phyloP scores from a whole-genome alignment of 768 basidiomycete genomes.

The Hygrocybe punicea region DNA sequence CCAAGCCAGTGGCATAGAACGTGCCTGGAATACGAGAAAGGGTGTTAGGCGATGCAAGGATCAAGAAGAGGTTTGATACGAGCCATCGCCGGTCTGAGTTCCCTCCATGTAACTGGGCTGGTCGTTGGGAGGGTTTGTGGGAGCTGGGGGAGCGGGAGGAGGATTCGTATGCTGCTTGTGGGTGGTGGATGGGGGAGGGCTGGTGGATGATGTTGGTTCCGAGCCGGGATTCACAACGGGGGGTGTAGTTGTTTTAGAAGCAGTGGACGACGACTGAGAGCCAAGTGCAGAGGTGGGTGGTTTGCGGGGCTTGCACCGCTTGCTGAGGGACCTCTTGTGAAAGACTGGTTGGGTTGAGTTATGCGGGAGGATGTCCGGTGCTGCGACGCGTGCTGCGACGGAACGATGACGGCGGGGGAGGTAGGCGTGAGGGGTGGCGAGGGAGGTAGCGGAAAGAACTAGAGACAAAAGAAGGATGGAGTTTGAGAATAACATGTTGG shows the following conservation, averaged over 20 bases:
- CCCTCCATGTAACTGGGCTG: conserved; percentile 42
- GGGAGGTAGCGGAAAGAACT: conserved; percentile 39
- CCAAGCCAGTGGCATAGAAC: conserved; percentile 57
- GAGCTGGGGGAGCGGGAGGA: background rate
- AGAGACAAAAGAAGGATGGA: conserved; percentile 42
- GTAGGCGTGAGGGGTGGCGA: conserved; percentile 38
- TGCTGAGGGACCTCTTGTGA: conserved; percentile 32
- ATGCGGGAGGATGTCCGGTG: conserved; percentile 26
- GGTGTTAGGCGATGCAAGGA: no score
- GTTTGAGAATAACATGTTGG: conserved; percentile 42
- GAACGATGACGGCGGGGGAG: conserved; percentile 40
- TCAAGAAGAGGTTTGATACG: background rate
- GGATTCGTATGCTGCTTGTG: conserved; percentile 1
- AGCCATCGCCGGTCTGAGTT: conserved; percentile 49
- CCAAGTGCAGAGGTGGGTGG: conserved; percentile 23
- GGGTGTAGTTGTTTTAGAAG: conserved; percentile 18
- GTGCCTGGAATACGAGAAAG: conserved; percentile 42
- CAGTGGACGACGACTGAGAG: conserved; percentile 19
- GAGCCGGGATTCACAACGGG: conserved; percentile 9
- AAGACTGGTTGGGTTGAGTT: conserved; percentile 26
- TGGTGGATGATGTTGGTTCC: conserved; percentile 15
- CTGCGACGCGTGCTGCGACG: conserved; percentile 44
- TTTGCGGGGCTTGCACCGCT: conserved; percentile 38
- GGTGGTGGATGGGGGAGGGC: conserved; percentile 7
- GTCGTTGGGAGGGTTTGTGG: conserved; percentile 3